Conservation (phyloP, 2,329 filamentous ascomycete species). For the Venturia oleaginea region DNA sequence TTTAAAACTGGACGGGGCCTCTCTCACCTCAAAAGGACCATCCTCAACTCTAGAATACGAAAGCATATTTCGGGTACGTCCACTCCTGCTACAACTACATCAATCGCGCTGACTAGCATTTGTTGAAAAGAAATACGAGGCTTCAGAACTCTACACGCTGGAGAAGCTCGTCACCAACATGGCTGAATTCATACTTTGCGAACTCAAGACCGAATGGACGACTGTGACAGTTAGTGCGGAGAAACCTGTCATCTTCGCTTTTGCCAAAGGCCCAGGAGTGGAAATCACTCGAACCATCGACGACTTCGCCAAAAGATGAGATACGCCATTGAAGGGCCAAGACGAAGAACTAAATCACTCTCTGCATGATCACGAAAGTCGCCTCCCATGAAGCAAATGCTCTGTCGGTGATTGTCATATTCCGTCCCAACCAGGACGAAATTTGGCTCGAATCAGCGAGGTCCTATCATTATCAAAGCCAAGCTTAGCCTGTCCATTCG, state of each 20-base stretch:
- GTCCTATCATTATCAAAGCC: no score
- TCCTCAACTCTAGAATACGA: background rate
- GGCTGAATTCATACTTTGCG: background rate
- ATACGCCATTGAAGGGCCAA: no score
- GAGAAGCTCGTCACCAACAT: constrained; percentile 4
- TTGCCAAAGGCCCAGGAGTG: constrained; percentile 8
- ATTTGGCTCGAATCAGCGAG: no score
- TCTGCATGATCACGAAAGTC: no score
- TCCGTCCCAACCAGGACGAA: no score
- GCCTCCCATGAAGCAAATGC: no score
- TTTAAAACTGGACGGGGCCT: background rate
- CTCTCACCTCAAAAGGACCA: background rate
- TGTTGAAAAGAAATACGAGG: constrained; percentile 6
- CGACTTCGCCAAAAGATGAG: background rate
- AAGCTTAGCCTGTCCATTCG: no score
- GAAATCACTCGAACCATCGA: background rate
- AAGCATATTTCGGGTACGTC: background rate
- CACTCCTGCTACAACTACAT: no score
- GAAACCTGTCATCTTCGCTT: constrained; percentile 10
- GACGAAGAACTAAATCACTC: no score
- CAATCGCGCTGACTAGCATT: background rate
- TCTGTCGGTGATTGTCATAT: no score
- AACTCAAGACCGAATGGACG: background rate
- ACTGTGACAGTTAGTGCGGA: constrained; percentile 6
- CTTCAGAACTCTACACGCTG: constrained; percentile 1